A percentile compares a stretch with the other conserved stretches of the same genome.
Evolutionary conservation across 805 yeast genomes (phyloP).

Genomic region (Priceomyces medius): DNA sequence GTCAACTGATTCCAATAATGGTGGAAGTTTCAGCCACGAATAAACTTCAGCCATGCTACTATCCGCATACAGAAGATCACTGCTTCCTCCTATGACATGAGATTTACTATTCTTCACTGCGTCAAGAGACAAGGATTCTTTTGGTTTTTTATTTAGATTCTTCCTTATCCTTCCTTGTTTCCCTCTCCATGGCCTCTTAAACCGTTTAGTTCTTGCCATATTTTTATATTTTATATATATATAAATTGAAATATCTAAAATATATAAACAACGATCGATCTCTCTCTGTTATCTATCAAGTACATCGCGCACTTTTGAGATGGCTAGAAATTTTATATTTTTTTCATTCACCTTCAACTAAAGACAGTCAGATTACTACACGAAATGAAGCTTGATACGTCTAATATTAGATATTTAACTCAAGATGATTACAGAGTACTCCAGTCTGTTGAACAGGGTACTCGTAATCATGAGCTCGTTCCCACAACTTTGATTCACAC

Average conservation of each 20-base stretch:
- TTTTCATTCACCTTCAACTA: not conserved
- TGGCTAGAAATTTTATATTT: conserved; percentile 1
- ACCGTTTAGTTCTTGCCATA: not conserved
- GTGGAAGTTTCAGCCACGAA: conserved; percentile 14
- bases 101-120: not conserved
- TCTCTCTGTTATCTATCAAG: conserved; percentile 3
- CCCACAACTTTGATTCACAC: conserved; percentile 84
- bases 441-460: conserved; percentile 86
- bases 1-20: conserved; percentile 4
- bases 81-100: conserved; percentile 4
- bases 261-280: too few relatives aligned
- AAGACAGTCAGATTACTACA: not conserved
- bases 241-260: too few relatives aligned
- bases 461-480: conserved; percentile 90
- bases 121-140: too few relatives aligned
- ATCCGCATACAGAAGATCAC: conserved; percentile 8
- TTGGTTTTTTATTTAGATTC: not conserved
- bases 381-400: conserved; percentile 84
- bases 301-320: conserved; percentile 4
- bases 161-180: not conserved
- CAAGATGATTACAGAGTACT: conserved; percentile 88
- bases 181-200: not conserved
- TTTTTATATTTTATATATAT: too few relatives aligned
- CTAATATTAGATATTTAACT: conserved; percentile 91
- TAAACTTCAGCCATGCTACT: conserved; percentile 11